Conservation (phyloP, 2,329 filamentous ascomycete genomes). For the Moelleriella libera region DNA sequence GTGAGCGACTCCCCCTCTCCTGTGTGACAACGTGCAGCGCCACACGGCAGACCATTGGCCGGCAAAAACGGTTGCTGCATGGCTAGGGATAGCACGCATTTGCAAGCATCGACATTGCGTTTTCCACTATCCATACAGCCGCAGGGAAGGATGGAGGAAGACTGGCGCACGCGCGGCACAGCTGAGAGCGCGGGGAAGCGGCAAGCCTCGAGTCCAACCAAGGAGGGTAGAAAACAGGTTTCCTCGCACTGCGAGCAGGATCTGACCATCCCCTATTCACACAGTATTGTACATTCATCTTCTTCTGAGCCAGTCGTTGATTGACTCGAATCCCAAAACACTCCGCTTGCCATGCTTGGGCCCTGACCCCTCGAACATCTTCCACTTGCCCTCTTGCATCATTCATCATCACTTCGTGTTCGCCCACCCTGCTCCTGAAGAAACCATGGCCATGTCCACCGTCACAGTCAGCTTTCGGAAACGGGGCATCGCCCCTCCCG, state of each 20-base stretch:
- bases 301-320: too few relatives aligned
- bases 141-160: too few relatives aligned
- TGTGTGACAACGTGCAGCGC: background rate
- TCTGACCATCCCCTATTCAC: too few relatives aligned
- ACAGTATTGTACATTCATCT: too few relatives aligned
- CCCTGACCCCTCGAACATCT: background rate
- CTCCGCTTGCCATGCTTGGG: background rate
- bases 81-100: background rate
- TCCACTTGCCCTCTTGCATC: background rate
- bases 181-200: background rate
- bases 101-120: background rate
- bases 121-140: too few relatives aligned
- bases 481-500: conserved; percentile 46
- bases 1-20: background rate
- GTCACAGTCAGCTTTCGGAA: conserved; percentile 48
- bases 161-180: background rate
- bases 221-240: background rate
- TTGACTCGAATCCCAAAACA: too few relatives aligned
- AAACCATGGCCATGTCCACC: conserved; percentile 14
- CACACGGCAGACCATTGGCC: background rate
- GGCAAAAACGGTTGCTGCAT: background rate
- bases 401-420: background rate
- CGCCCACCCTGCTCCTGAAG: background rate
- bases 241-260: background rate
- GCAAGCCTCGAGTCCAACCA: background rate